Conservation (phyloP, 257 asterid species). For the Nicotiana tabacum region DNA sequence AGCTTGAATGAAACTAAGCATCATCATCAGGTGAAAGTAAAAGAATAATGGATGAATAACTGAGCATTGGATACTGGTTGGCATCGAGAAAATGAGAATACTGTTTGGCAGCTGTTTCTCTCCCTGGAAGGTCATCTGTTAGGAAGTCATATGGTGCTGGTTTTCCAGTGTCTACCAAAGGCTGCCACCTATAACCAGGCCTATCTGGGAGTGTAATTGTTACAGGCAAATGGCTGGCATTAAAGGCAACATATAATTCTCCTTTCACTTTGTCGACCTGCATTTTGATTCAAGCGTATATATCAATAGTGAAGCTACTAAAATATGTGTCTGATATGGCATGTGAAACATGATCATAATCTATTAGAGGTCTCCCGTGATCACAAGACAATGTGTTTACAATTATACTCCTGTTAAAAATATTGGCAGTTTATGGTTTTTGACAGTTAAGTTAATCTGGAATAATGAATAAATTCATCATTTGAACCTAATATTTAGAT, state of each 20-base stretch:
- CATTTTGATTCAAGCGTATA: neutral
- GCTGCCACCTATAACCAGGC: conserved; percentile 78
- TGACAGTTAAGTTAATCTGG: neutral
- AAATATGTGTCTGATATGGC: neutral
- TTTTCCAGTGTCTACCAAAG: conserved; percentile 85
- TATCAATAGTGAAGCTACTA: neutral
- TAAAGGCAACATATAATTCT: conserved; percentile 74
- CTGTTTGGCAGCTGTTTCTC: conserved; percentile 48
- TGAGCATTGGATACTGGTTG: conserved; percentile 82
- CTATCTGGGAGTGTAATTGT: conserved; percentile 65
- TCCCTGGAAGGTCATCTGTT: conserved; percentile 37
- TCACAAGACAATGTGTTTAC: neutral
- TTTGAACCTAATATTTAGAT: neutral
- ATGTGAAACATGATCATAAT: neutral
- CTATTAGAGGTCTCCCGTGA: neutral
- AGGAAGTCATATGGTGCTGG: conserved; percentile 77
- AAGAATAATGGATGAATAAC: conserved; percentile 80
- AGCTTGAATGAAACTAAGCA: neutral
- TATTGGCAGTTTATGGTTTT: neutral
- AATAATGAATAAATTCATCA: neutral
- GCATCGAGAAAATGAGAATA: conserved; percentile 80
- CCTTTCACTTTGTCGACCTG: conserved; percentile 81
- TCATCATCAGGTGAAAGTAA: conserved; percentile 38
- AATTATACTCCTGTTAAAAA: neutral
- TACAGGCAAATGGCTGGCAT: conserved; percentile 72